Evolutionary conservation across 1,284 basidiomycete genomes (phyloP).

Genomic region (Lentinula novae-zelandiae): DNA sequence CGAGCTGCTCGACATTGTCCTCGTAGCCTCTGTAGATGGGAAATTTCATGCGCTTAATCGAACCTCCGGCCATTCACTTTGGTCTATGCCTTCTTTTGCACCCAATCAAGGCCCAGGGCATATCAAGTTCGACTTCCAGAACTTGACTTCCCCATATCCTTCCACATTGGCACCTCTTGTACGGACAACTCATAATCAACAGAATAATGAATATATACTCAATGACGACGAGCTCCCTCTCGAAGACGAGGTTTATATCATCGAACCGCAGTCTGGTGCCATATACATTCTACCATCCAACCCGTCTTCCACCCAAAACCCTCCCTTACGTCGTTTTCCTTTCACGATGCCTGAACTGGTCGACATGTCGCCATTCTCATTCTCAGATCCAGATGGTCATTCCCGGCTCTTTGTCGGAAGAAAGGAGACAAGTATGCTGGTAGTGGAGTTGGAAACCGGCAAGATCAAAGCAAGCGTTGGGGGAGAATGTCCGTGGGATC

Average conservation of each 20-base stretch:
- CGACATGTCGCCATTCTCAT: slow-evolving; percentile 81
- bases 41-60: slow-evolving; percentile 86
- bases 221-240: slow-evolving; percentile 22
- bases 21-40: slow-evolving; percentile 88
- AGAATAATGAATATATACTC: slow-evolving; percentile 41
- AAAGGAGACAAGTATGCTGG: slow-evolving; percentile 79
- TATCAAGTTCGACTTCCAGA: slow-evolving; percentile 1
- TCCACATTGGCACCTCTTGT: slow-evolving; percentile 66
- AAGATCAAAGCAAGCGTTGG: slow-evolving; percentile 76
- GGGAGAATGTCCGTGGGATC: slow-evolving; percentile 74
- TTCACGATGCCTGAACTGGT: slow-evolving; percentile 86
- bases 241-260: slow-evolving; percentile 80
- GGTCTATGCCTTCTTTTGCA: slow-evolving; percentile 73
- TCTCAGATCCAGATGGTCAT: slow-evolving; percentile 57
- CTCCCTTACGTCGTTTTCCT: slow-evolving; percentile 75
- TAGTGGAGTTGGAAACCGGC: slow-evolving; percentile 82
- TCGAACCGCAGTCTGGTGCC: slow-evolving; percentile 88
- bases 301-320: slow-evolving; percentile 45
- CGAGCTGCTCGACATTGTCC: slow-evolving; percentile 70
- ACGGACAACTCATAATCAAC: slow-evolving; percentile 56
- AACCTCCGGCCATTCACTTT: slow-evolving; percentile 69
- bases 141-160: slow-evolving; percentile 24
- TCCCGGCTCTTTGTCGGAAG: slow-evolving; percentile 76
- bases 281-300: slow-evolving; percentile 74
- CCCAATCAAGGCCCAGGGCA: slow-evolving; percentile 34